Evolutionary conservation across 495 filamentous ascomycete species (phyloP).

Genomic region (Podospora pseudocomata): DNA sequence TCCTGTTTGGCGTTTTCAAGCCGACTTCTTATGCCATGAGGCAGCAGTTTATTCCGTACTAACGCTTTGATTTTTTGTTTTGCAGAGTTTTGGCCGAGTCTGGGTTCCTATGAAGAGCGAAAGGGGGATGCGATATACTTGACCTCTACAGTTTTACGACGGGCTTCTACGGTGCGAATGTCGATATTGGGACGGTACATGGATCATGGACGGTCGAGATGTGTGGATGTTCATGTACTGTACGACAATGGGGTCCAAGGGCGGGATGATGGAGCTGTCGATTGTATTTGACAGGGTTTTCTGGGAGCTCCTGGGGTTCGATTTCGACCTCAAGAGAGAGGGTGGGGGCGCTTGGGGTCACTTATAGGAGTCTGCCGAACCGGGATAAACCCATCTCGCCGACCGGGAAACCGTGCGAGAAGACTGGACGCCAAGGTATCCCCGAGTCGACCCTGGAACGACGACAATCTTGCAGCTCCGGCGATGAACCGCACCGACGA

Average conservation of each 20-base stretch:
- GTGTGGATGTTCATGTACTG: not conserved
- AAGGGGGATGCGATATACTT: not conserved
- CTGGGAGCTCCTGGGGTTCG: not conserved
- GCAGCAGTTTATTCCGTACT: slow-evolving; percentile 1
- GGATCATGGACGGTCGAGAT: not conserved
- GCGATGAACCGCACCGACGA: not conserved
- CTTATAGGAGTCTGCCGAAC: not conserved
- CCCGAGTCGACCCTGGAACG: not conserved
- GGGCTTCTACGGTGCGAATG: too few relatives aligned
- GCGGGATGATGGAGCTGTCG: not conserved
- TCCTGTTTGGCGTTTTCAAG: not conserved
- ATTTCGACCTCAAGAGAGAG: not conserved
- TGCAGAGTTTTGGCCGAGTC: slow-evolving; percentile 46
- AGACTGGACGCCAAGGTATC: not conserved
- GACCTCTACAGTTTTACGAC: not conserved
- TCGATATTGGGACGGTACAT: not conserved
- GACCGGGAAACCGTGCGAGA: not conserved
- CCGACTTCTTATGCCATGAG: not conserved
- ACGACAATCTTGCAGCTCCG: not conserved
- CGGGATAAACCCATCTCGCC: not conserved
- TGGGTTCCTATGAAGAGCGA: slow-evolving; percentile 39
- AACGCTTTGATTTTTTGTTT: not conserved
- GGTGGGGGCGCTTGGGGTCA: not conserved
- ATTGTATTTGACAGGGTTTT: not conserved
- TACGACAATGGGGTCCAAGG: not conserved